Evolutionary conservation across 768 basidiomycete species (phyloP).

Genomic region (Suillus lakei): DNA sequence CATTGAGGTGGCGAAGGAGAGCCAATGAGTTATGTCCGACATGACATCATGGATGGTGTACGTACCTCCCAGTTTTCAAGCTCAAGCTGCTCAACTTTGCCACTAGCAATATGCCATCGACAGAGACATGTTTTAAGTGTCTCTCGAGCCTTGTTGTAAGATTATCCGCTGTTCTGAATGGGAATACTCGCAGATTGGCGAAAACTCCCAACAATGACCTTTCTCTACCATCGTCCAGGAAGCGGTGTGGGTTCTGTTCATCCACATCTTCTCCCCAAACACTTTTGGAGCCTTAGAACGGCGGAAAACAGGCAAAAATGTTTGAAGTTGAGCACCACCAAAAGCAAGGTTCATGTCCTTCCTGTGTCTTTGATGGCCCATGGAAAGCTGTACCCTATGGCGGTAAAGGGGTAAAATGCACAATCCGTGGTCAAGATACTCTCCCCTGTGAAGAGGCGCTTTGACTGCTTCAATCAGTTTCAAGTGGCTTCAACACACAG

Average conservation of each 20-base stretch:
- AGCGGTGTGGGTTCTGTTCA: constrained; percentile 23
- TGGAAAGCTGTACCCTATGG: constrained; percentile 1
- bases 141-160: constrained; percentile 88
- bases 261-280: constrained; percentile 28
- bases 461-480: no score
- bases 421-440: constrained; percentile 25
- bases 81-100: constrained; percentile 95
- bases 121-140: constrained; percentile 92
- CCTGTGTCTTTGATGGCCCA: constrained; percentile 32
- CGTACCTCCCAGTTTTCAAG: constrained; percentile 97
- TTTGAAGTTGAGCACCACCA: constrained; percentile 25
- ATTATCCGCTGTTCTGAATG: constrained; percentile 79
- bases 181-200: constrained; percentile 15
- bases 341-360: constrained; percentile 36
- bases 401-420: constrained; percentile 7
- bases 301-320: constrained; percentile 32
- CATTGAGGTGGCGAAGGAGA: constrained; percentile 65
- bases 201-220: constrained; percentile 11
- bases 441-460: constrained; percentile 27
- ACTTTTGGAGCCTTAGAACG: constrained; percentile 14
- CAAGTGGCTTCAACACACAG: no score
- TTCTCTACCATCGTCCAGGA: constrained; percentile 15
- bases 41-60: constrained; percentile 28
- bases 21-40: constrained; percentile 18
- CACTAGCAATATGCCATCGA: constrained; percentile 95